Conservation (phyloP, 2,329 filamentous ascomycete species). For the Diaporthe vaccinii region DNA sequence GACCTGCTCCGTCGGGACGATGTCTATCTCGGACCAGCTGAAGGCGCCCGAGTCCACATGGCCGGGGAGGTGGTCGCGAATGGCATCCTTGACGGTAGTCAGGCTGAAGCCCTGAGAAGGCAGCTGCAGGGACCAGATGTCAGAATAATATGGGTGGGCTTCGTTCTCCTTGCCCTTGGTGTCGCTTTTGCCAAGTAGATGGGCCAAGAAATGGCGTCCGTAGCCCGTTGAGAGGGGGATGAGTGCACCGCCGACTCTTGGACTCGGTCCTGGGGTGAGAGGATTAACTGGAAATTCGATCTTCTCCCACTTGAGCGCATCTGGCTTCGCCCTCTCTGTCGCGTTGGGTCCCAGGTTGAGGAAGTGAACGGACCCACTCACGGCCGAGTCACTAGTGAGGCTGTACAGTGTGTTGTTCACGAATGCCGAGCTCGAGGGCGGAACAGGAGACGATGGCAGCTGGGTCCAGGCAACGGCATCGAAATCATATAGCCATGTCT, state of each 20-base stretch:
- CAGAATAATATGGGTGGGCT: conserved; percentile 49
- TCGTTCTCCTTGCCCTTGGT: conserved; percentile 36
- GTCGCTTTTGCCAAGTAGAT: conserved; percentile 59
- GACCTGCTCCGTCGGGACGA: conserved; percentile 58
- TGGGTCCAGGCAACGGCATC: conserved; percentile 62
- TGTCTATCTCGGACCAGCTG: conserved; percentile 64
- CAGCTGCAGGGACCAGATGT: conserved; percentile 68
- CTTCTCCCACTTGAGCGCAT: conserved; percentile 53
- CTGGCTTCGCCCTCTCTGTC: conserved; percentile 49
- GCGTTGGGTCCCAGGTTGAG: conserved; percentile 51
- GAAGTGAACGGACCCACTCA: conserved; percentile 53
- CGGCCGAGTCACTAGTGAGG: conserved; percentile 54
- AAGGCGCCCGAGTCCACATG: conserved; percentile 59
- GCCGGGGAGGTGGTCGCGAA: conserved; percentile 56
- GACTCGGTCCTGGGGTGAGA: conserved; percentile 55
- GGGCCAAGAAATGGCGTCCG: conserved; percentile 65
- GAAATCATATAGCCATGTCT: conserved; percentile 66
- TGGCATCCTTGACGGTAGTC: conserved; percentile 64
- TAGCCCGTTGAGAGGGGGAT: conserved; percentile 63
- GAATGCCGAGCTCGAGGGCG: conserved; percentile 57
- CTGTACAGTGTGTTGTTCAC: conserved; percentile 61
- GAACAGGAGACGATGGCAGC: conserved; percentile 58
- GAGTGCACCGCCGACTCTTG: conserved; percentile 58
- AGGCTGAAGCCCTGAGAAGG: conserved; percentile 59
- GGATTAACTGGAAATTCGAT: conserved; percentile 54